phyloP scores from a whole-genome alignment of 2,329 filamentous ascomycete species.

The Alternaria angustiovoidea region DNA sequence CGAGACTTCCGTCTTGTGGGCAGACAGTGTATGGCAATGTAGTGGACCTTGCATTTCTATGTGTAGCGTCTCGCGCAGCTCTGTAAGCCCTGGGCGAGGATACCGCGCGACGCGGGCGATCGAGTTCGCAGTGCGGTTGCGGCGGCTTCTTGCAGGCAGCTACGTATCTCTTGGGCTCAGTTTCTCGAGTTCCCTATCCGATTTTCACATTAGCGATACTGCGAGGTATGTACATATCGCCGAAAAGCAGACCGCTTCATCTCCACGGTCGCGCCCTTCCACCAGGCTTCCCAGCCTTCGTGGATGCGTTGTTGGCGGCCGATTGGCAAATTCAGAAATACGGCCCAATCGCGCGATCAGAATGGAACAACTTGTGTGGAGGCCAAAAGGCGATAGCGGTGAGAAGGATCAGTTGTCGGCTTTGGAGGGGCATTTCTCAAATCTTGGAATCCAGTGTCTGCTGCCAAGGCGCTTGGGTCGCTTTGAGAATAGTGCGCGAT shows the following conservation, averaged over 20 bases:
- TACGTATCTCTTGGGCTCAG: not conserved
- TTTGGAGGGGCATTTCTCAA: constrained; percentile 17
- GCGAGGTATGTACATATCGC: constrained; percentile 10
- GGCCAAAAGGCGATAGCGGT: constrained; percentile 19
- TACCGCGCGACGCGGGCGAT: constrained; percentile 22
- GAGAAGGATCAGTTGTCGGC: constrained; percentile 13
- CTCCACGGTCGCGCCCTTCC: constrained; percentile 10
- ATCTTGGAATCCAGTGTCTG: constrained; percentile 1
- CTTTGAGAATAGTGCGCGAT: constrained; percentile 1
- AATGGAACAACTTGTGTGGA: constrained; percentile 5
- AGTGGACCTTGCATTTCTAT: constrained; percentile 41
- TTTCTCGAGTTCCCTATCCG: constrained; percentile 12
- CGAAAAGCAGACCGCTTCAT: constrained; percentile 23
- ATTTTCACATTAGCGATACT: constrained; percentile 31
- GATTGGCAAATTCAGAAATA: not conserved
- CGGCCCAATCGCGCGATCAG: not conserved
- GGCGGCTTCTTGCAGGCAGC: constrained; percentile 10
- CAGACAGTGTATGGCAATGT: constrained; percentile 14
- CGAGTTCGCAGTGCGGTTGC: constrained; percentile 21
- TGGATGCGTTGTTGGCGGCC: constrained; percentile 6
- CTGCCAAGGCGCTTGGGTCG: constrained; percentile 10
- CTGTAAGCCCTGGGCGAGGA: constrained; percentile 34
- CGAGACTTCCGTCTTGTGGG: constrained; percentile 12
- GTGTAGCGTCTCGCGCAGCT: constrained; percentile 37
- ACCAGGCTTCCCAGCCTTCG: constrained; percentile 13